Percentiles rank a stretch among this genome's conserved stretches.
Conservation (phyloP, 257 asterid genomes). For the Cruciata laevipes region DNA sequence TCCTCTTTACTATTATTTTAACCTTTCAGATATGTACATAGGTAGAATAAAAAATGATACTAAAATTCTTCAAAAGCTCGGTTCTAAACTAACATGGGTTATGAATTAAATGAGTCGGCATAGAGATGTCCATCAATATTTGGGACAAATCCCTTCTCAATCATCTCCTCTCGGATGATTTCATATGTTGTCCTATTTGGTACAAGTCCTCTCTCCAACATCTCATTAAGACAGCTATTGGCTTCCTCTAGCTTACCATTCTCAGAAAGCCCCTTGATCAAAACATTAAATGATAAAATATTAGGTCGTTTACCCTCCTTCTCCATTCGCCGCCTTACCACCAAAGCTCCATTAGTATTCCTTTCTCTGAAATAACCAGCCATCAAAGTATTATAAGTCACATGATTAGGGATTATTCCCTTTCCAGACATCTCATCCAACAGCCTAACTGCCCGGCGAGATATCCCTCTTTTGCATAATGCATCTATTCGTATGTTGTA, state of each 20-base stretch:
- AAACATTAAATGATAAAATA: constrained; percentile 62
- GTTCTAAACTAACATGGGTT: background rate
- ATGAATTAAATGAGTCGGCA: constrained; percentile 30
- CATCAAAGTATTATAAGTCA: constrained; percentile 63
- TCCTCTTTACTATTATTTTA: too few relatives aligned
- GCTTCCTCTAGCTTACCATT: constrained; percentile 64
- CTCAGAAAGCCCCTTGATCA: constrained; percentile 67
- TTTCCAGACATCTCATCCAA: constrained; percentile 61
- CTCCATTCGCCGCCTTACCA: constrained; percentile 72
- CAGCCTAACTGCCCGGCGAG: constrained; percentile 56
- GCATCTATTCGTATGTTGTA: constrained; percentile 63
- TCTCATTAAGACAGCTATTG: constrained; percentile 61
- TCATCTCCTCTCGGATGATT: constrained; percentile 63
- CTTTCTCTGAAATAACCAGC: constrained; percentile 66
- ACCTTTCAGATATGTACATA: too few relatives aligned
- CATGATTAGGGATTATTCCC: constrained; percentile 56
- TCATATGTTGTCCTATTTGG: constrained; percentile 73
- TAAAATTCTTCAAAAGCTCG: too few relatives aligned
- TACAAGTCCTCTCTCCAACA: constrained; percentile 85
- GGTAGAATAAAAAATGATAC: too few relatives aligned
- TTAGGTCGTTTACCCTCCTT: constrained; percentile 72
- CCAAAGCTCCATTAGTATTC: constrained; percentile 52
- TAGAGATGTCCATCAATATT: constrained; percentile 79
- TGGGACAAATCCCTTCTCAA: constrained; percentile 81
- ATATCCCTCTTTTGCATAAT: constrained; percentile 53